Evolutionary conservation across 129 eudicot genomes (phyloP).

Genomic region (Flaveria bidentis): DNA sequence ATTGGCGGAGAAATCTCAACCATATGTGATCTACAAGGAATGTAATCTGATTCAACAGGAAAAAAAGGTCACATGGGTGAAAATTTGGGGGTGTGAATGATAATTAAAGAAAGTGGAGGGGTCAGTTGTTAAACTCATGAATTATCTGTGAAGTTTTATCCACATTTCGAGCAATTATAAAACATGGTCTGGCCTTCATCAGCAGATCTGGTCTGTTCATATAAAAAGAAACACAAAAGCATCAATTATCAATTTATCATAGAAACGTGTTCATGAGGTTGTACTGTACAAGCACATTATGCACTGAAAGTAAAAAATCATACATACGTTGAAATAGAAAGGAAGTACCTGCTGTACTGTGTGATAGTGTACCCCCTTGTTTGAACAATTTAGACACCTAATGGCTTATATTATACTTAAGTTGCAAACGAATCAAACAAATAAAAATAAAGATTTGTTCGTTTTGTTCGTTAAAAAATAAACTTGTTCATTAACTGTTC

Average conservation of each 20-base stretch:
- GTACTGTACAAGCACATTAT: conserved; percentile 17
- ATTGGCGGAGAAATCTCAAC: too few species aligned
- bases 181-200: conserved; percentile 92
- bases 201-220: conserved; percentile 71
- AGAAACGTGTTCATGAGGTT: conserved; percentile 7
- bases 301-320: not conserved
- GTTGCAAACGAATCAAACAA: too few species aligned
- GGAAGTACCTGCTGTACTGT: conserved; percentile 42
- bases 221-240: conserved; percentile 12
- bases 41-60: not conserved
- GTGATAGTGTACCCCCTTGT: conserved; percentile 48
- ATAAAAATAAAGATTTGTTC: too few species aligned
- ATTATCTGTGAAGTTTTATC: conserved; percentile 53
- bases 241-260: not conserved
- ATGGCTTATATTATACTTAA: not conserved
- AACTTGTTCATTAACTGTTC: too few species aligned
- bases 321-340: too few species aligned
- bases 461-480: too few species aligned
- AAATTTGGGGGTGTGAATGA: conserved; percentile 13
- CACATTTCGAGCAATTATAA: conserved; percentile 68
- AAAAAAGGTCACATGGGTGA: not conserved
- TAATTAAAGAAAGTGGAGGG: conserved; percentile 23
- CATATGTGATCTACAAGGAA: too few species aligned
- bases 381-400: conserved; percentile 48
- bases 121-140: conserved; percentile 16